Evolutionary conservation across 768 basidiomycete species (phyloP), one percentile per base, ranked within the genome.

Genomic region (Psilocybe tampanensis): DNA sequence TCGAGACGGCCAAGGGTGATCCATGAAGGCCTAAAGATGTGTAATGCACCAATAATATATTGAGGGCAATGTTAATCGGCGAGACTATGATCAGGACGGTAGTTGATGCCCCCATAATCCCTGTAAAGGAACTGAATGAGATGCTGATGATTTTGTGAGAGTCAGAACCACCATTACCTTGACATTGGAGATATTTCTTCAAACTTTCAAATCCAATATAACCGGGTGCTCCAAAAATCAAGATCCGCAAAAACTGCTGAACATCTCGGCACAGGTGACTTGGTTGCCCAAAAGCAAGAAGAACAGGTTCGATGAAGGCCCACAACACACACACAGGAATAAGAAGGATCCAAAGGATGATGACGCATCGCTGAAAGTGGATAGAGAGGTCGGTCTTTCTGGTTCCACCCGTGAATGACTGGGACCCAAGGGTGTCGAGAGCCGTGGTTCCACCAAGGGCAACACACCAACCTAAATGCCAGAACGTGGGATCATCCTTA

Each of bases 161-260:
- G n/a, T n/a, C n/a, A n/a, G n/a, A n/a, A n/a, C n/a, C n/a, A n/a
- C n/a, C n/a, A n/a, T 60, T 55, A 86, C 88, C 89, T 76, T 92
- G 89, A 56, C 88, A 90, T 65, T 90, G 90, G 22, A 92, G 68
- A 68, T 90, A 92, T 70, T 89, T 91, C 69, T 91, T 91, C 62
- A 90, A 73, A 55, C 83, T 85, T 68, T 92, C 88, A 55, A 90
- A 90, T 2, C 82, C 88, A 62, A 90, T 83, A 64, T 89, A 90
- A 2, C 82, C 89, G 0, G 90, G 90, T 0, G 85, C 86, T 1
- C 83, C 88, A 39, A 86, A 43, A 44, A 85, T 76, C 45, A 91
- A 72, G 26, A 90, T 68, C 8, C 89, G 83, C 62, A 92, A 72
- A 65, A 89, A 90, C 13, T 65, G 61, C 64, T 91, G 86, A 0